Percentiles rank a stretch among this genome's conserved stretches.
phyloP scores from a whole-genome alignment of 345 rosid genomes.

The Alliaria petiolata region DNA sequence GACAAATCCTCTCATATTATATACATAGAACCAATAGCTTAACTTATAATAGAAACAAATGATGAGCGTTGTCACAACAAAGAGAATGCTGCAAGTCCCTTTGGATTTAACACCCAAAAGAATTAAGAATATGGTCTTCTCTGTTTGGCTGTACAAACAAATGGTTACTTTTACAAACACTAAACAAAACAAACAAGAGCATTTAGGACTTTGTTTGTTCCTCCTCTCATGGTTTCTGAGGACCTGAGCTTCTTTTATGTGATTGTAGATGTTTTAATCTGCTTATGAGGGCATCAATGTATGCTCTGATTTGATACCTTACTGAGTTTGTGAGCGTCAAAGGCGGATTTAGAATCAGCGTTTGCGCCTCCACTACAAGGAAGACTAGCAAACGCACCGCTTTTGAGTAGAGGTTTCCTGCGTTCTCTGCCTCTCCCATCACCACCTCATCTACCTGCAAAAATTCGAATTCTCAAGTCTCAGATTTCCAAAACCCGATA shows the following conservation, averaged over 20 bases:
- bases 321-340: slow-evolving; percentile 87
- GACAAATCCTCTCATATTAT: no score
- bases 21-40: no score
- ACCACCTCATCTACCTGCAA: slow-evolving; percentile 79
- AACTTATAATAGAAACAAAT: no score
- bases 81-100: slow-evolving; percentile 15
- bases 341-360: slow-evolving; percentile 81
- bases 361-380: slow-evolving; percentile 83
- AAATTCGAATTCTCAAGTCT: not conserved
- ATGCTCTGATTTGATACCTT: slow-evolving; percentile 56
- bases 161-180: slow-evolving; percentile 11
- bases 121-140: slow-evolving; percentile 34
- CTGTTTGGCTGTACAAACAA: slow-evolving; percentile 58
- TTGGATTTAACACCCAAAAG: slow-evolving; percentile 37
- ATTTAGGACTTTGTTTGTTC: not conserved
- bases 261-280: slow-evolving; percentile 58
- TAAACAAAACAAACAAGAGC: not conserved
- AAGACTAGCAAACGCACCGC: slow-evolving; percentile 71
- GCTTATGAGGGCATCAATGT: slow-evolving; percentile 61
- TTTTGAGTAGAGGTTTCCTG: slow-evolving; percentile 58
- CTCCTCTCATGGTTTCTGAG: slow-evolving; percentile 36
- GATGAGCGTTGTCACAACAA: slow-evolving; percentile 13
- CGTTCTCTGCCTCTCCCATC: slow-evolving; percentile 70
- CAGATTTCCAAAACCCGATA: not conserved
- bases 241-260: slow-evolving; percentile 48